Conservation (phyloP, 2,329 filamentous ascomycete genomes). For the Fusarium setosum region DNA sequence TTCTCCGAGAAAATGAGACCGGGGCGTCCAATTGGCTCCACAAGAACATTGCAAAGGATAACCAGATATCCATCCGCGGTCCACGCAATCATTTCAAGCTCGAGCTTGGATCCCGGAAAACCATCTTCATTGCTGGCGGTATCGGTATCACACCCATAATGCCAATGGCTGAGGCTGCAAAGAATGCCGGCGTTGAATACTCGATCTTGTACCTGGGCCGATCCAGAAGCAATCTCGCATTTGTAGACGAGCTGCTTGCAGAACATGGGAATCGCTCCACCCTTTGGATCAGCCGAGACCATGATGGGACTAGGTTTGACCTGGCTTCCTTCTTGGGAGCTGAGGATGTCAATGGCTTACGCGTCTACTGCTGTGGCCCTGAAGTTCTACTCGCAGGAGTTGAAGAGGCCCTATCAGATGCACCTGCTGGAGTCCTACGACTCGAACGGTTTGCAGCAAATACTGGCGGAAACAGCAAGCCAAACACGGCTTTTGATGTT, state of each 20-base stretch:
- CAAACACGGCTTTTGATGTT: background rate
- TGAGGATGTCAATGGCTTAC: background rate
- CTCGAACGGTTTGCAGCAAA: background rate
- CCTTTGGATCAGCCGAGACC: background rate
- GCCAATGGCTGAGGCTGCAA: background rate
- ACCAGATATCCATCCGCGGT: background rate
- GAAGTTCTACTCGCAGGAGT: background rate
- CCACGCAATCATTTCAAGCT: background rate
- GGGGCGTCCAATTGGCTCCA: background rate
- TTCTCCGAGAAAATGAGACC: background rate
- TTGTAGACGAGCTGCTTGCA: background rate
- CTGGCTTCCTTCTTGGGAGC: background rate
- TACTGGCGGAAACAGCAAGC: background rate
- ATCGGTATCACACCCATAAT: slow-evolving; percentile 1
- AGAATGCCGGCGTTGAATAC: background rate
- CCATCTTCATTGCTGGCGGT: background rate
- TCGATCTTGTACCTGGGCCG: background rate
- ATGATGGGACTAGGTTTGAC: background rate
- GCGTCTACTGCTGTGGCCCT: background rate
- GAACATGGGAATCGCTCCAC: background rate
- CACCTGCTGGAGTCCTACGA: background rate
- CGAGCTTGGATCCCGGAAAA: background rate
- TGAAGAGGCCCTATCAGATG: background rate
- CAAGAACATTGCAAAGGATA: background rate
- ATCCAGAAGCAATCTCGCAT: background rate